Conservation (phyloP, 768 basidiomycete genomes). For the Phaffia australis region DNA sequence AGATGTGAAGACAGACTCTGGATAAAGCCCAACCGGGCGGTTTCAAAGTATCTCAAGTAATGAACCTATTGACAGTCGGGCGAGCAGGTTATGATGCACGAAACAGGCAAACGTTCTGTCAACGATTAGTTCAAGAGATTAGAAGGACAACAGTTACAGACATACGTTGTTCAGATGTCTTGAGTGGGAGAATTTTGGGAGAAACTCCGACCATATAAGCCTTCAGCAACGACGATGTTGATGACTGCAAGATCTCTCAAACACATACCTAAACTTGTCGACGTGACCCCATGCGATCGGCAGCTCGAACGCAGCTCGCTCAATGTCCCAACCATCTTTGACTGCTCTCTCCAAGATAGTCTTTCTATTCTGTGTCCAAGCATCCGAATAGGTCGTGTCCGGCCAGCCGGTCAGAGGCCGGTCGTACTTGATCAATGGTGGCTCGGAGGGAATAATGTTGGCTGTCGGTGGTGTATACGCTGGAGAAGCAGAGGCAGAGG, state of each 20-base stretch:
- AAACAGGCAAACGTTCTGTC: too few species aligned
- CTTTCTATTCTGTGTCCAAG: conserved; percentile 7
- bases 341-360: conserved; percentile 10
- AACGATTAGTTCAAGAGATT: too few species aligned
- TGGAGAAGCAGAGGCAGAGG: not conserved
- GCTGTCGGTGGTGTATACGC: not conserved
- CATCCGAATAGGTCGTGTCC: not conserved
- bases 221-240: not conserved
- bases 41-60: conserved; percentile 17
- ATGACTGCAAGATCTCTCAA: not conserved
- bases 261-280: conserved; percentile 20
- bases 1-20: conserved; percentile 13
- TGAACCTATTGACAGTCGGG: not conserved
- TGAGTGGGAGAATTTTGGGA: too few species aligned
- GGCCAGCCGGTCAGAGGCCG: conserved; percentile 7
- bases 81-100: not conserved
- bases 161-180: conserved; percentile 24
- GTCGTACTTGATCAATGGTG: conserved; percentile 8
- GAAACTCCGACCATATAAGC: not conserved
- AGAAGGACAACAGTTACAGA: not conserved
- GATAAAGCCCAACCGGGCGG: conserved; percentile 15
- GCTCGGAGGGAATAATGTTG: not conserved
- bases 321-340: conserved; percentile 9
- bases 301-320: conserved; percentile 10
- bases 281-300: conserved; percentile 23